Conservation (phyloP, 345 rosid genomes). For the Carallia pectinifolia region DNA sequence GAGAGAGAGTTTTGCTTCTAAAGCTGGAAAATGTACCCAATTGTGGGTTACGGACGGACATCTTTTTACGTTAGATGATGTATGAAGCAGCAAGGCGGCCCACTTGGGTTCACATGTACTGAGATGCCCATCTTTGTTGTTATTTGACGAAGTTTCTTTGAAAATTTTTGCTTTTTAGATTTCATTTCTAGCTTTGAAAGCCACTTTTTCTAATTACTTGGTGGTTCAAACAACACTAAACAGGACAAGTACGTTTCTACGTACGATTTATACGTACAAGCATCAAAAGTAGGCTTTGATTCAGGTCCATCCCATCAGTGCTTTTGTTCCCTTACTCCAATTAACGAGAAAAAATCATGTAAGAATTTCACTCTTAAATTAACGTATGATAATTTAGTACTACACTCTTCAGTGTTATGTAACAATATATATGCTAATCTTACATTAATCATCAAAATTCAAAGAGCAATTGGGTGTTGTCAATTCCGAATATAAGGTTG, state of each 20-base stretch:
- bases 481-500: too few species aligned
- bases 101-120: constrained; percentile 6
- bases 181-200: constrained; percentile 17
- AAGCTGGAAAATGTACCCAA: constrained; percentile 13
- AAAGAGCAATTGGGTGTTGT: too few species aligned
- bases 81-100: not conserved
- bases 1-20: constrained; percentile 10
- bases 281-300: not conserved
- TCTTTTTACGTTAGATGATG: constrained; percentile 3
- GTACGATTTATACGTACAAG: constrained; percentile 14
- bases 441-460: too few species aligned
- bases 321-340: too few species aligned
- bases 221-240: not conserved
- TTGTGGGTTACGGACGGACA: constrained; percentile 3
- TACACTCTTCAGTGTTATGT: too few species aligned
- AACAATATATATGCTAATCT: too few species aligned
- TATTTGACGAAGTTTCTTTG: constrained; percentile 27
- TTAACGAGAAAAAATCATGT: too few species aligned
- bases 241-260: not conserved
- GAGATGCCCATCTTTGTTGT: not conserved
- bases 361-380: too few species aligned
- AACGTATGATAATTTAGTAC: too few species aligned
- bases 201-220: not conserved
- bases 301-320: not conserved
- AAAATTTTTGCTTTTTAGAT: too few species aligned